Evolutionary conservation across 352 stramenopile species (phyloP).

Genomic region (Globisporangium irregulare): DNA sequence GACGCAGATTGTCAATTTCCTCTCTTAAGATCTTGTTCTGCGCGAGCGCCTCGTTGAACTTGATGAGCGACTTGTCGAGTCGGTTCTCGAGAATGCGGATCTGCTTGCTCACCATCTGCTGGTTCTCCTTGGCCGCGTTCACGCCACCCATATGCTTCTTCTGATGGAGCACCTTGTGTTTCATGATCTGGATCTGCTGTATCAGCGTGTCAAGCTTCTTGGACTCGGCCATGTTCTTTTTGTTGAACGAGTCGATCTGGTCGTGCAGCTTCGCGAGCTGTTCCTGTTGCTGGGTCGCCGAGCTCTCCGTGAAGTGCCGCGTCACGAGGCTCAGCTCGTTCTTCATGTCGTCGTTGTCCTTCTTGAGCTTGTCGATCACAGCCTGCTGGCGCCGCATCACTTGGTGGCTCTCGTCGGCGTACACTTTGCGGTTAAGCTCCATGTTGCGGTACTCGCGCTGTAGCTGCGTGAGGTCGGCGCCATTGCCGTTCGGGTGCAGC

Average conservation of each 20-base stretch:
- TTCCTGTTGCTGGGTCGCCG: conserved; percentile 81
- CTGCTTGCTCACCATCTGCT: conserved; percentile 95
- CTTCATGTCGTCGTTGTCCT: conserved; percentile 86
- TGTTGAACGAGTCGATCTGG: conserved; percentile 87
- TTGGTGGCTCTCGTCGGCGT: conserved; percentile 91
- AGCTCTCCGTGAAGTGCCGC: conserved; percentile 82
- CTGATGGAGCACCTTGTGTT: conserved; percentile 86
- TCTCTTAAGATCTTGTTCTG: conserved; percentile 91
- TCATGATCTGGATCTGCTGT: conserved; percentile 85
- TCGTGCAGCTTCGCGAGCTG: conserved; percentile 78
- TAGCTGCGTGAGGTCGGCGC: conserved; percentile 83
- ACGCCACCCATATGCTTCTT: conserved; percentile 96
- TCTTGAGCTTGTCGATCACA: conserved; percentile 88
- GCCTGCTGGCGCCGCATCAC: conserved; percentile 94
- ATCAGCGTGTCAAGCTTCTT: conserved; percentile 85
- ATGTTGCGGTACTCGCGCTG: conserved; percentile 96
- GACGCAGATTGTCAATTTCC: conserved; percentile 92
- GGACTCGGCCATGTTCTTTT: conserved; percentile 82
- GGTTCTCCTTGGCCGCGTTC: conserved; percentile 94
- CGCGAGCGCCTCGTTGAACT: conserved; percentile 96
- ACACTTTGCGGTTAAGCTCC: conserved; percentile 95
- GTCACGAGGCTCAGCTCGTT: conserved; percentile 89
- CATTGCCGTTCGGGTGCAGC: conserved; percentile 12
- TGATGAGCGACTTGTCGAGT: conserved; percentile 95
- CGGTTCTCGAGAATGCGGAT: conserved; percentile 96